Conservation (phyloP, 2,329 filamentous ascomycete genomes). For the Aspergillus sp. region DNA sequence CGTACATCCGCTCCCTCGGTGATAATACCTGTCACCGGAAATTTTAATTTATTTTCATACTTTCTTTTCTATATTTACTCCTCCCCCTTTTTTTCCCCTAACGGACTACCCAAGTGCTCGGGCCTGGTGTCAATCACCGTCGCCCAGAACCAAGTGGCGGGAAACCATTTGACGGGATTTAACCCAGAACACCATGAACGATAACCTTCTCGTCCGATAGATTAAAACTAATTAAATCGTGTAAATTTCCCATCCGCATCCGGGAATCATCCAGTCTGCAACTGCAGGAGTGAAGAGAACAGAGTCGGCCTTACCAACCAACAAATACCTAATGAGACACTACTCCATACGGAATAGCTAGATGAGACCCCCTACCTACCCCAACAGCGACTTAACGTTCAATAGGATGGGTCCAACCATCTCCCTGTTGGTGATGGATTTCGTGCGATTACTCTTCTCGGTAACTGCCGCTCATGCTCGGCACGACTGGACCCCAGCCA, state of each 20-base stretch:
- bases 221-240: not conserved
- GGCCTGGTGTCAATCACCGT: constrained; percentile 1
- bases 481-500: too few relatives aligned
- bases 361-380: too few relatives aligned
- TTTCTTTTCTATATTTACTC: not conserved
- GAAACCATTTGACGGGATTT: constrained; percentile 1
- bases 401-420: too few relatives aligned
- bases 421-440: too few relatives aligned
- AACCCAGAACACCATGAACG: not conserved
- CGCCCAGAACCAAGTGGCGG: not conserved
- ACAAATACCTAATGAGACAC: too few relatives aligned
- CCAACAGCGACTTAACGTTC: too few relatives aligned
- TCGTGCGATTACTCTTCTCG: too few relatives aligned
- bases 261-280: too few relatives aligned
- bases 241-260: not conserved
- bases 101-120: constrained; percentile 2
- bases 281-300: not conserved
- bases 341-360: too few relatives aligned
- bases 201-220: constrained; percentile 5
- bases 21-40: not conserved
- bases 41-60: not conserved
- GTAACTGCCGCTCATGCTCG: too few relatives aligned
- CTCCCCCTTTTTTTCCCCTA: not conserved
- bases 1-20: not conserved
- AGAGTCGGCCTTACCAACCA: too few relatives aligned